Percentiles rank a stretch among this genome's conserved stretches.
Conservation (phyloP, 306 rosid genomes). For the Lathyrus sativus region DNA sequence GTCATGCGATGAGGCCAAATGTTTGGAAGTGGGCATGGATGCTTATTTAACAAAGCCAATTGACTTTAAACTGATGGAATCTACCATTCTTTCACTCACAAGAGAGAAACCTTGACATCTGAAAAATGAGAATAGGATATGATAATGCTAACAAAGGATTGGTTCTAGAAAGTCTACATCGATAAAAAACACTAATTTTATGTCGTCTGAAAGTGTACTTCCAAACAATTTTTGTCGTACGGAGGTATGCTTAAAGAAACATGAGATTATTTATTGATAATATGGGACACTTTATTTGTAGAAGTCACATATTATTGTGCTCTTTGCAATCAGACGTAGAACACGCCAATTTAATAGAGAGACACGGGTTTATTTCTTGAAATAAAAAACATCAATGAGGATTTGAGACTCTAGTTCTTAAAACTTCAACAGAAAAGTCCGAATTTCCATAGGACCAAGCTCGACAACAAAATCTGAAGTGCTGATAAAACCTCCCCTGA, state of each 20-base stretch:
- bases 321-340: not conserved
- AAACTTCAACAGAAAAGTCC: conserved; percentile 64
- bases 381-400: conserved; percentile 3
- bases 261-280: not conserved
- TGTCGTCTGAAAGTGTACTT: not conserved
- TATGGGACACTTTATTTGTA: not conserved
- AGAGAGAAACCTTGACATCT: conserved; percentile 43
- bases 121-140: not conserved
- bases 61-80: conserved; percentile 91
- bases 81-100: conserved; percentile 94
- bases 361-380: conserved; percentile 29
- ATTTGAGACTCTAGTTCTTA: conserved; percentile 1
- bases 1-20: conserved; percentile 97
- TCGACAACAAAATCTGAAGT: conserved; percentile 51
- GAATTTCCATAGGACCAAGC: conserved; percentile 92
- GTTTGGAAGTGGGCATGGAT: conserved; percentile 97
- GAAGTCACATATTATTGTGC: not conserved
- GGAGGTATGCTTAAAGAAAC: not conserved
- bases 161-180: conserved; percentile 27
- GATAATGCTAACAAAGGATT: conserved; percentile 33
- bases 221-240: not conserved
- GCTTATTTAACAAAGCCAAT: conserved; percentile 92
- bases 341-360: not conserved
- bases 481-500: conserved; percentile 53
- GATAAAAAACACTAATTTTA: not conserved